A percentile compares a stretch with the other conserved stretches of the same genome.
phyloP scores from a whole-genome alignment of 805 yeast species.

The Ogataea parapolymorpha region DNA sequence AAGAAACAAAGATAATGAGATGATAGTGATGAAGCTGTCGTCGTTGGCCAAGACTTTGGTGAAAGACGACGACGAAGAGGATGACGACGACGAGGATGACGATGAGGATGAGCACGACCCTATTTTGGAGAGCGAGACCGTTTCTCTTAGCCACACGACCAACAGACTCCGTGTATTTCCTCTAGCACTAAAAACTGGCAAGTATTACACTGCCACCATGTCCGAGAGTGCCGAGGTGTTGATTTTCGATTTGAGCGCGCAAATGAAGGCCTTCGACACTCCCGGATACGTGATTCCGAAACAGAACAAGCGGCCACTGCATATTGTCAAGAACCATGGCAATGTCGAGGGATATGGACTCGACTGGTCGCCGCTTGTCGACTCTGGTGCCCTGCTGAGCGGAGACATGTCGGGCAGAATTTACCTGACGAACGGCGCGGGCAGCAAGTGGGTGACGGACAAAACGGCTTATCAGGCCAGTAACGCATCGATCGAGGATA shows the following conservation, averaged over 20 bases:
- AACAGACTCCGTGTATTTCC: slow-evolving; percentile 87
- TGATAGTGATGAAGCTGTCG: slow-evolving; percentile 78
- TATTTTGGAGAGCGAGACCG: slow-evolving; percentile 76
- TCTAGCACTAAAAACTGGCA: slow-evolving; percentile 67
- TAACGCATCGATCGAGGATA: slow-evolving; percentile 84
- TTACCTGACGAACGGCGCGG: slow-evolving; percentile 71
- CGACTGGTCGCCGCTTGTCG: slow-evolving; percentile 90
- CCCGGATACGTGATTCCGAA: slow-evolving; percentile 86
- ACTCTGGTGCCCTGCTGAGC: slow-evolving; percentile 75
- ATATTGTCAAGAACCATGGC: slow-evolving; percentile 82
- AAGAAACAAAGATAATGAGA: slow-evolving; percentile 81
- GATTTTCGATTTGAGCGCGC: slow-evolving; percentile 78
- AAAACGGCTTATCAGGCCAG: slow-evolving; percentile 70
- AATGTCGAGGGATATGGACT: slow-evolving; percentile 96
- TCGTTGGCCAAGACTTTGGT: slow-evolving; percentile 82
- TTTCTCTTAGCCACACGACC: slow-evolving; percentile 78
- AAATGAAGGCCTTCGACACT: slow-evolving; percentile 75
- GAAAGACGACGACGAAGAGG: slow-evolving; percentile 74
- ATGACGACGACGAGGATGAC: slow-evolving; percentile 68
- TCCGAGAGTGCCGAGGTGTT: slow-evolving; percentile 87
- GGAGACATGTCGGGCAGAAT: slow-evolving; percentile 90
- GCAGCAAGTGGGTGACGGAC: slow-evolving; percentile 82
- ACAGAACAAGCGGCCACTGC: slow-evolving; percentile 70
- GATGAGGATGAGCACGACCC: slow-evolving; percentile 76
- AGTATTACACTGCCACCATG: slow-evolving; percentile 83